Evolutionary conservation across 768 basidiomycete species (phyloP), one percentile per base, ranked within the genome.

Genomic region (Hirschioporus abietinus): DNA sequence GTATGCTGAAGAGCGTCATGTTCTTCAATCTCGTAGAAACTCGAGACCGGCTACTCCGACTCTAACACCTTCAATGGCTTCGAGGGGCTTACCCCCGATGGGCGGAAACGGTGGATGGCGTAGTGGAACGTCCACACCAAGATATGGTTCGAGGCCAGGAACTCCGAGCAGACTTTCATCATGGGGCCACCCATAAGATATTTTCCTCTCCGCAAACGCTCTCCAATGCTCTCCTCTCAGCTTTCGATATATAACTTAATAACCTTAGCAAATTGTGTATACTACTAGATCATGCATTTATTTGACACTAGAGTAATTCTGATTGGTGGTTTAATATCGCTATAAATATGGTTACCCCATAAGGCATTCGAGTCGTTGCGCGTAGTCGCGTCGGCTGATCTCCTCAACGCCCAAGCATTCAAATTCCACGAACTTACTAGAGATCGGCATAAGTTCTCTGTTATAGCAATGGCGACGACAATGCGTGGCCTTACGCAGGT

Each of bases 401-500:
- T 52, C 35, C 20, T 20, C 20, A 20, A 15, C 42, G 42, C 30
- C 30, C 30, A 30, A 30, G 30, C 30, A 30, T 8, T 30, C 8
- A 30, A 8, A 2, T 52, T 52, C 42, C 42, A 52, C 42, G 20
- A 52, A 12, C 12, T 20, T 52, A 10, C 42, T 52, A 52, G 42
- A 15, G 12, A 12, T 12, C 12, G 42, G 12, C 42, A 20, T 5
- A 52, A 20, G 42, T 30, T 52, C 42, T 52, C 12, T 5, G 42
- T 20, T 52, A 10, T 15, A 69, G 64, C 63, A 30, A 97, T 96
- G 95, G 94, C 95, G 67, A 86, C 93, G 67, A 87, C 81, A 67
- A 96, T 96, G 95, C 86, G 95, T 66, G 95, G 95, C 58, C 81
- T 97, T 65, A 96, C 95, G 66, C 95, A 96, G 84, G 95, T 91